These are phyloP conservation scores for Myrica gale DNA, from an alignment of 306 rosid genomes.

Conservation along the genomic window DNA sequence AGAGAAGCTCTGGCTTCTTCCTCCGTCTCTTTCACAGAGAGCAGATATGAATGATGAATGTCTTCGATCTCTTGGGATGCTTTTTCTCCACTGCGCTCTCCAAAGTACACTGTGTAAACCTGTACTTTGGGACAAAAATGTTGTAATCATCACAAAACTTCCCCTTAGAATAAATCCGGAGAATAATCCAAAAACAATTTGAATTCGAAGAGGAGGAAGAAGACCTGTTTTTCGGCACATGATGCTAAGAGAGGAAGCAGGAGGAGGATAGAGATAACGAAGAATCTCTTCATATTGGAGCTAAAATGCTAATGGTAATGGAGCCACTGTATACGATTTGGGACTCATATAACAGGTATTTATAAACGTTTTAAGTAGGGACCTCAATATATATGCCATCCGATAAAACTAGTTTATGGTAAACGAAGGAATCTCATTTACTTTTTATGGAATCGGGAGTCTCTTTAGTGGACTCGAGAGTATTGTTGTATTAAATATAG, in stretches of 20 bases:
- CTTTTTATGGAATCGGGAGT: too few relatives aligned
- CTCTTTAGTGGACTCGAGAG: too few relatives aligned
- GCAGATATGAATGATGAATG: slow-evolving; percentile 58
- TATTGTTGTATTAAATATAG: too few relatives aligned
- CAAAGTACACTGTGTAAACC: slow-evolving; percentile 66
- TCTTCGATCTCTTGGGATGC: slow-evolving; percentile 49
- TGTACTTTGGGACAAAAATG: slow-evolving; percentile 4
- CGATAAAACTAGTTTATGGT: too few relatives aligned
- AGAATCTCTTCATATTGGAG: slow-evolving; percentile 9
- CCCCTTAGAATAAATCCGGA: background rate
- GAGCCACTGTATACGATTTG: background rate
- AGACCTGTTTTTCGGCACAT: slow-evolving; percentile 29
- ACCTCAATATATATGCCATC: too few relatives aligned
- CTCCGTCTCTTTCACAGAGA: slow-evolving; percentile 55
- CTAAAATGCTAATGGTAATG: background rate
- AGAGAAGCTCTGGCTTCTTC: slow-evolving; percentile 62
- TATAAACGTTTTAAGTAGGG: too few relatives aligned
- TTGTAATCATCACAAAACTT: background rate
- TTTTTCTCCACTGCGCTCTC: slow-evolving; percentile 46
- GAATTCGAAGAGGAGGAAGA: background rate
- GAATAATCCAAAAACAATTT: background rate
- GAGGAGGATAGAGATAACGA: background rate
- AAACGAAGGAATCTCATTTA: too few relatives aligned
- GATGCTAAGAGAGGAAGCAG: slow-evolving; percentile 32
- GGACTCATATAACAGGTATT: background rate